phyloP scores from a whole-genome alignment of 805 yeast genomes.

The Saccharomycopsis microspora region DNA sequence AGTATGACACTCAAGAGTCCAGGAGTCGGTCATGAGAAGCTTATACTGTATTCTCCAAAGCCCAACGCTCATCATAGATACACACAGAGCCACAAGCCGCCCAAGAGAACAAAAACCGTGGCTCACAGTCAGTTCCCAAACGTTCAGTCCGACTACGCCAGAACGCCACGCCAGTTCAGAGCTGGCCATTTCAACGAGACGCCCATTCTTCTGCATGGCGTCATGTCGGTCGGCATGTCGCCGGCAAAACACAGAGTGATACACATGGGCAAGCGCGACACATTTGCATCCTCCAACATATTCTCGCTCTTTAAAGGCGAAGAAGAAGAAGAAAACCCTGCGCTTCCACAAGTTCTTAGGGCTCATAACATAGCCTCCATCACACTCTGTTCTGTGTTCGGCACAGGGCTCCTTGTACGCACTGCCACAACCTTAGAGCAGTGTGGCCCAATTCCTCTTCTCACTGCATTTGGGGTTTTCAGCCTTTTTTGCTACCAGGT shows the following conservation, averaged over 20 bases:
- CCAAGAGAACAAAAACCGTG: too few relatives aligned
- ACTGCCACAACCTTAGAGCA: conserved; percentile 48
- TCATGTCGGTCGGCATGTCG: background rate
- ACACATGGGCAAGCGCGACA: background rate
- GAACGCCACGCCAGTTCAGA: too few relatives aligned
- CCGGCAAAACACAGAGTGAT: too few relatives aligned
- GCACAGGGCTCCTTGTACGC: conserved; percentile 75
- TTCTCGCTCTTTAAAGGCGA: too few relatives aligned
- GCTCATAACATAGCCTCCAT: conserved; percentile 15
- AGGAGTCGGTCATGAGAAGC: too few relatives aligned
- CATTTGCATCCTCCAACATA: background rate
- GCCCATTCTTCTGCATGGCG: conserved; percentile 5
- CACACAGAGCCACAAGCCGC: too few relatives aligned
- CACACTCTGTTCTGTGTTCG: conserved; percentile 28
- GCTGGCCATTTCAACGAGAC: background rate
- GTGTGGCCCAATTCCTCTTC: conserved; percentile 66
- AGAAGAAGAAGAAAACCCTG: background rate
- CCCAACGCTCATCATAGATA: too few relatives aligned
- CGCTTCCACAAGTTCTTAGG: conserved; percentile 4
- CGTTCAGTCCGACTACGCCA: too few relatives aligned
- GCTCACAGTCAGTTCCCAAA: too few relatives aligned
- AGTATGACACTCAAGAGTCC: too few relatives aligned
- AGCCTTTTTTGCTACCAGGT: conserved; percentile 11
- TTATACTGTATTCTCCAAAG: too few relatives aligned
- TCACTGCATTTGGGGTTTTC: conserved; percentile 38